Conservation (phyloP, 2,329 filamentous ascomycete genomes). For the Aspergillus awamori region DNA sequence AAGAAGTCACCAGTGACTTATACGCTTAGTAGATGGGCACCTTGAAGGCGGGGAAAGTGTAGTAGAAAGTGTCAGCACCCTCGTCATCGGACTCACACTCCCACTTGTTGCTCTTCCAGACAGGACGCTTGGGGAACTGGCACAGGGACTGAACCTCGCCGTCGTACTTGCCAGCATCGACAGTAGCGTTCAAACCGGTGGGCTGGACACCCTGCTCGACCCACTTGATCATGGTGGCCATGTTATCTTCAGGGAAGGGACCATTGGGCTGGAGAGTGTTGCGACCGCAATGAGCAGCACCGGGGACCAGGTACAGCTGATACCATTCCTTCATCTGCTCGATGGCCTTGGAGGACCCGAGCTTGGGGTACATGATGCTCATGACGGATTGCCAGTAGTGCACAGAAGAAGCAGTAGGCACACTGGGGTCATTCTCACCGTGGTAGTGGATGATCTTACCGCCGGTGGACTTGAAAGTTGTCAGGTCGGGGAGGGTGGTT, state of each 20-base stretch:
- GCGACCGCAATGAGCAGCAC: slow-evolving; percentile 54
- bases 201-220: slow-evolving; percentile 54
- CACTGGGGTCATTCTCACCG: slow-evolving; percentile 57
- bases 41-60: slow-evolving; percentile 6
- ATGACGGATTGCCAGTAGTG: slow-evolving; percentile 60
- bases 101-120: slow-evolving; percentile 35
- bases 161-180: slow-evolving; percentile 30
- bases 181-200: slow-evolving; percentile 46
- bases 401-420: slow-evolving; percentile 58
- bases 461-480: slow-evolving; percentile 51
- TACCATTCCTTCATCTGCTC: slow-evolving; percentile 56
- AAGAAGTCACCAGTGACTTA: neutral
- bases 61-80: slow-evolving; percentile 9
- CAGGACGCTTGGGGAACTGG: slow-evolving; percentile 36
- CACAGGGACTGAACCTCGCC: slow-evolving; percentile 37
- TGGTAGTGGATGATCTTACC: slow-evolving; percentile 63
- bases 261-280: slow-evolving; percentile 50
- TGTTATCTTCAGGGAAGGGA: slow-evolving; percentile 50
- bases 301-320: slow-evolving; percentile 57
- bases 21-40: neutral
- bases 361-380: slow-evolving; percentile 51
- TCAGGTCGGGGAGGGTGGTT: slow-evolving; percentile 58
- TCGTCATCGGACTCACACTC: slow-evolving; percentile 16
- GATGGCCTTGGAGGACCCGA: slow-evolving; percentile 43
- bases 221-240: slow-evolving; percentile 54